A percentile compares a stretch with the other conserved stretches of the same genome.
Evolutionary conservation across 805 yeast species (phyloP).

Genomic region (Allodekkera sacchari): DNA sequence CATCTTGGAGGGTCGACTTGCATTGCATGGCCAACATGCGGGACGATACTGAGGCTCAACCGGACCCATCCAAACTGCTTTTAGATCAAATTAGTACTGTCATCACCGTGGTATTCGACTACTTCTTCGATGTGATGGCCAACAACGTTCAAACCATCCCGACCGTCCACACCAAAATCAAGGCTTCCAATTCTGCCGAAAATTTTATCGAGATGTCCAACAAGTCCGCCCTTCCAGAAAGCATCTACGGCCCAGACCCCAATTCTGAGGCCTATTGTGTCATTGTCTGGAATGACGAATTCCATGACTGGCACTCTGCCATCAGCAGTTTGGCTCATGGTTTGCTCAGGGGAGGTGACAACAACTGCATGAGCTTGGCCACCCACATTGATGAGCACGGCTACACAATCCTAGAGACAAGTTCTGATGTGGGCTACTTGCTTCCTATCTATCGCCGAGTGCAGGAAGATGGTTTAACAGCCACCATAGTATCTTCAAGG

Average conservation of each 20-base stretch:
- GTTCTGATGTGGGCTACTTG: constrained; percentile 16
- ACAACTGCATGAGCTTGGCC: constrained; percentile 1
- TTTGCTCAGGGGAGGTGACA: neutral
- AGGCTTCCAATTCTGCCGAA: constrained; percentile 3
- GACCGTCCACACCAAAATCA: constrained; percentile 1
- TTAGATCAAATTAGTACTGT: constrained; percentile 18
- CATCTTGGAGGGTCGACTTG: constrained; percentile 48
- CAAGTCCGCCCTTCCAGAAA: constrained; percentile 24
- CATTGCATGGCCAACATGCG: constrained; percentile 34
- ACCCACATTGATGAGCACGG: constrained; percentile 1
- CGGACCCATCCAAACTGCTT: constrained; percentile 15
- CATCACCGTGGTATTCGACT: constrained; percentile 28
- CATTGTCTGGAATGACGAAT: constrained; percentile 73
- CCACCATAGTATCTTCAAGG: constrained; percentile 42
- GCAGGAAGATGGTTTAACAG: constrained; percentile 38
- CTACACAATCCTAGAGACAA: constrained; percentile 31
- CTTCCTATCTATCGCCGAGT: constrained; percentile 1
- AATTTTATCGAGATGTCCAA: neutral
- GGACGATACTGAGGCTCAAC: constrained; percentile 4
- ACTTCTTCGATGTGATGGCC: constrained; percentile 31
- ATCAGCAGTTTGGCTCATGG: constrained; percentile 19
- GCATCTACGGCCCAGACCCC: constrained; percentile 27
- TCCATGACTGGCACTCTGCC: constrained; percentile 42
- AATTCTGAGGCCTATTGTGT: constrained; percentile 36
- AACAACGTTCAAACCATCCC: constrained; percentile 23